Evolutionary conservation across 2,329 filamentous ascomycete genomes (phyloP), one percentile per base, ranked within the genome.

Genomic region (Apiospora malaysiana): DNA sequence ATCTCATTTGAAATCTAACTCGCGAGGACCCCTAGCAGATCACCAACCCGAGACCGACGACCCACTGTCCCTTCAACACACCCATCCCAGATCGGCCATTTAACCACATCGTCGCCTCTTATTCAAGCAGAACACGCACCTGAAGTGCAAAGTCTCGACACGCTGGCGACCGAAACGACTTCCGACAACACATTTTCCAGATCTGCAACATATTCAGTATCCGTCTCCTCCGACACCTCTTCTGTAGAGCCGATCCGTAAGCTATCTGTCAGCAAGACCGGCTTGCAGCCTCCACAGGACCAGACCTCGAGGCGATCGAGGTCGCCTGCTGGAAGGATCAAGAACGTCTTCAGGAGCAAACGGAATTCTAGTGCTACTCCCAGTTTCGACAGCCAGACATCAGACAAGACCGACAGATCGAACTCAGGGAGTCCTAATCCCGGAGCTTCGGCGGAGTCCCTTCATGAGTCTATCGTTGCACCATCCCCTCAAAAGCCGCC

Each of bases 251-350:
- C 72, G 72, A 72, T 73, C 74, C 76, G 66, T 73, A 76, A 59
- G 71, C 78, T 65, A 72, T 82, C 78, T 47, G 74, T 71, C 69
- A 80, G 78, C 76, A 79, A 81, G 68, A 81, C 81, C 65, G 81
- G 76, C 71, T 83, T 84, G 72, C 84, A 80, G 75, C 82, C 80
- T 70, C 84, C 83, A 66, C 78, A 77, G 74, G 83, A 81, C 75
- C 82, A 83, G 72, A 78, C 82, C 65, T 82, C 83, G 73, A 87
- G 87, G 75, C 88, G 92, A 72, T 90, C 90, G 32, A 85, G 88
- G 25, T 95, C 94, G 12, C 92, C 93, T 14, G 90, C 88, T 68
- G 89, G 90, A 77, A 93, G 91, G 77, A 84, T 95, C 72, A 92
- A 89, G 79, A 90, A 91, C 77, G 92, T 91, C 16, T 94, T 96